Evolutionary conservation across 169 alveolate genomes (phyloP), one percentile per base, ranked within the genome.

Genomic region (Perkinsus chesapeaki): DNA sequence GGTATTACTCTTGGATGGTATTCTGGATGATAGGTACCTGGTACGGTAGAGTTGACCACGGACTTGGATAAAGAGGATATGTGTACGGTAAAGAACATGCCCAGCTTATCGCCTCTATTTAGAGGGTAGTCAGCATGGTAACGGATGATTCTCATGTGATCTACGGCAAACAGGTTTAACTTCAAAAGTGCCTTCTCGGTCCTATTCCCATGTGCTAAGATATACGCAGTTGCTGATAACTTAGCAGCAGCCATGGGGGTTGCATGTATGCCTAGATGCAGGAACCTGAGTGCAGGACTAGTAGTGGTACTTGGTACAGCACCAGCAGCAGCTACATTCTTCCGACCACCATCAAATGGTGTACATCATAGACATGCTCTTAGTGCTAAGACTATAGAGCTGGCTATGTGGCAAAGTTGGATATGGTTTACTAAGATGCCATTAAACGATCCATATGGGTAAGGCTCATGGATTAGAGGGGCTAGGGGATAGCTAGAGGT

Each of bases 381-480:
- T 43, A 43, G 60, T 43, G 60, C 60, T 16, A 43, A 43, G 60
- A 43, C 60, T 9, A 36, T 90, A 0, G 92, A 90, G 19, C 36
- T 39, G 31, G 92, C 47, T 5, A 90, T 90, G 39, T 90, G 92
- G 92, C 92, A 90, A 43, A 36, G 48, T 36, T 90, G 92, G 92
- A 39, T 90, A 31, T 90, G 92, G 92, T 90, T 90, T 27, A 90
- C 92, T 19, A 90, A 90, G 39, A 90, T 90, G 39, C n/a, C 92
- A 23, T 27, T 90, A n/a, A 90, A 90, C 3, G 92, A 90, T 39
- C 92, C 48, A 12, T 90, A 90, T 39, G 92, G 92, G 39, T 90
- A 90, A 7, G 5, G 16, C 23, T 43, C 60, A 16, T 43, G 16
- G 60, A 43, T 5, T 43, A 5, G 23, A 43, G 60, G 5, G 23